Evolutionary conservation across 2,329 filamentous ascomycete genomes (phyloP).

Genomic region (Fusarium haematococcum): DNA sequence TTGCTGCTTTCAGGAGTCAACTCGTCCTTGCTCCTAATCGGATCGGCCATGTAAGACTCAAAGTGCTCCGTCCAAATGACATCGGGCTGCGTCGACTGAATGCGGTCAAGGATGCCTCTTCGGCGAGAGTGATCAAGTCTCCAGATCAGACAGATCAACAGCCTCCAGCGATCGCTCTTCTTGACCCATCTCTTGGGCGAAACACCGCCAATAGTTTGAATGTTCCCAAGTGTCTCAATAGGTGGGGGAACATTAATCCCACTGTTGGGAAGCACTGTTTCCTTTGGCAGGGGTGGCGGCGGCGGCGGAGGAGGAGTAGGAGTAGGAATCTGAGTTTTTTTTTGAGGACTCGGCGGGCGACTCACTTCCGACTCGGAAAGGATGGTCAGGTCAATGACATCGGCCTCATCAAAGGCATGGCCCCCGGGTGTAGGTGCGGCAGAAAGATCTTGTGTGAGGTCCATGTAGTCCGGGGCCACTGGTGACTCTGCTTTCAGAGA

Average conservation of each 20-base stretch:
- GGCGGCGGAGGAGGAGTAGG: not conserved
- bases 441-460: constrained; percentile 47
- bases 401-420: not conserved
- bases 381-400: constrained; percentile 44
- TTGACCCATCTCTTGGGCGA: constrained; percentile 42
- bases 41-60: constrained; percentile 30
- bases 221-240: constrained; percentile 37
- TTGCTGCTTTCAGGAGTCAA: constrained; percentile 19
- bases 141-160: constrained; percentile 48
- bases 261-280: not conserved
- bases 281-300: not conserved
- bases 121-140: constrained; percentile 46
- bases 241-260: constrained; percentile 20
- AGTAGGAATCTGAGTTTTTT: not conserved
- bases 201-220: constrained; percentile 39
- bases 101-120: constrained; percentile 38
- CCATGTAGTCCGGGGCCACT: constrained; percentile 36
- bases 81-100: constrained; percentile 27
- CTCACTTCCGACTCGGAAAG: constrained; percentile 25
- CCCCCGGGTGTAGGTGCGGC: constrained; percentile 14
- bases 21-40: constrained; percentile 15
- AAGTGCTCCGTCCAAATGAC: constrained; percentile 37
- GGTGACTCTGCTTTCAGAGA: constrained; percentile 38
- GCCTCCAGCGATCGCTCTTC: constrained; percentile 44
- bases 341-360: not conserved